Evolutionary conservation across 1,139 yeast species (phyloP).

Genomic region (Pneumocystis jirovecii): DNA sequence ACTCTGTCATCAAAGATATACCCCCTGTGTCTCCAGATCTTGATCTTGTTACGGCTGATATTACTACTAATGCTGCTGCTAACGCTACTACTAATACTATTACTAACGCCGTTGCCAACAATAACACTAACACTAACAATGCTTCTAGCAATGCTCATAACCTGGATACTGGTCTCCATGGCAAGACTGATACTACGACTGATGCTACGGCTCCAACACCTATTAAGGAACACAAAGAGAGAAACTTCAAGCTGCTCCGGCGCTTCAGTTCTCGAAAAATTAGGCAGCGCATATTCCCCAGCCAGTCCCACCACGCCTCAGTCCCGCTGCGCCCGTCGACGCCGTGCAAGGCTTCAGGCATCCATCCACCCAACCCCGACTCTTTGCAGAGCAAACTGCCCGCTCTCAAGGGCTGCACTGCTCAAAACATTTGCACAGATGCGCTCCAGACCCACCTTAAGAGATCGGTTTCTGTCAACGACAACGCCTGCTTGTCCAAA

Average conservation of each 20-base stretch:
- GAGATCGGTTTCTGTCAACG: background rate
- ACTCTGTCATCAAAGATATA: slow-evolving; percentile 2
- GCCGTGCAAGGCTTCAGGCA: background rate
- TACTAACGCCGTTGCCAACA: no score
- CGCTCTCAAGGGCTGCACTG: background rate
- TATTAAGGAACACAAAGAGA: background rate
- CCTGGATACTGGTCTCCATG: no score
- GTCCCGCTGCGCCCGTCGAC: no score
- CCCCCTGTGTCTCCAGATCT: slow-evolving; percentile 2
- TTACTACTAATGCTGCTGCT: background rate
- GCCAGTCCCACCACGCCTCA: background rate
- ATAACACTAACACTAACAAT: no score
- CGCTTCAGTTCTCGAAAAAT: background rate
- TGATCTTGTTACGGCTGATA: background rate
- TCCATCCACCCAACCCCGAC: background rate
- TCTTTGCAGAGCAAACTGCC: background rate
- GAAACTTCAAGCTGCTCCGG: background rate
- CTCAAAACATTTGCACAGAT: no score
- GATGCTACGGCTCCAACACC: background rate
- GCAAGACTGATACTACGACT: no score
- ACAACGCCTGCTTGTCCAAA: background rate
- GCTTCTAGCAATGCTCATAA: background rate
- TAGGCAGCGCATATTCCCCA: background rate
- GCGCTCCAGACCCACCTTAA: background rate
- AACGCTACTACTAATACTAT: background rate